phyloP scores from a whole-genome alignment of 2,329 filamentous ascomycete species.

The Annulohypoxylon truncatum region DNA sequence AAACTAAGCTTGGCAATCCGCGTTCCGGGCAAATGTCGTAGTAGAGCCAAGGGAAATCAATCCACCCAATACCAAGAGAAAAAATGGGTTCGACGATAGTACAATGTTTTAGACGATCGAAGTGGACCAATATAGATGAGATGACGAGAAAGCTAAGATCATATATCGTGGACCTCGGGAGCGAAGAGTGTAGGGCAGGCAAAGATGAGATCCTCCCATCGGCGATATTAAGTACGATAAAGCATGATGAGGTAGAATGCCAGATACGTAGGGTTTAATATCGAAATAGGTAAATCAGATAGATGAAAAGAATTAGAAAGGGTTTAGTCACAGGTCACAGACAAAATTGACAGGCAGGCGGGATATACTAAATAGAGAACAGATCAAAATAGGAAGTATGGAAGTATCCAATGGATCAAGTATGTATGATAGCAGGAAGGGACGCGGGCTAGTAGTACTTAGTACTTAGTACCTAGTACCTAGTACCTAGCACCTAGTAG shows the following conservation, averaged over 20 bases:
- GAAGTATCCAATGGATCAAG: constrained; percentile 6
- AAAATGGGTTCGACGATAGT: constrained; percentile 8
- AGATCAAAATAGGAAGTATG: constrained; percentile 34
- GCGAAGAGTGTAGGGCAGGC: not conserved
- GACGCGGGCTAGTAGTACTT: not conserved
- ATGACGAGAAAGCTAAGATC: constrained; percentile 13
- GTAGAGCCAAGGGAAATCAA: constrained; percentile 32
- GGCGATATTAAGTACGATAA: constrained; percentile 6
- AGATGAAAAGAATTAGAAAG: constrained; percentile 6
- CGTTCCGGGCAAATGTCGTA: constrained; percentile 28
- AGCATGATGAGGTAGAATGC: constrained; percentile 1
- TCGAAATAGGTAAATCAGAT: constrained; percentile 4
- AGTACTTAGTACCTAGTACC: no score
- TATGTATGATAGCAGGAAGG: not conserved
- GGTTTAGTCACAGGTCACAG: constrained; percentile 26
- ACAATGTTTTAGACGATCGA: constrained; percentile 23
- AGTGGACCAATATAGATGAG: constrained; percentile 12
- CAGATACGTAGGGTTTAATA: constrained; percentile 20
- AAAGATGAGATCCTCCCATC: constrained; percentile 1
- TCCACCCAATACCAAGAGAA: constrained; percentile 36
- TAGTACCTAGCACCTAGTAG: no score
- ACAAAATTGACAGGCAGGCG: constrained; percentile 11
- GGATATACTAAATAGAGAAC: constrained; percentile 19
- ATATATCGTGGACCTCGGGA: not conserved
- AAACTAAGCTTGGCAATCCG: constrained; percentile 32